Conservation (phyloP, 2,329 filamentous ascomycete species). For the Ilyonectria destructans region DNA sequence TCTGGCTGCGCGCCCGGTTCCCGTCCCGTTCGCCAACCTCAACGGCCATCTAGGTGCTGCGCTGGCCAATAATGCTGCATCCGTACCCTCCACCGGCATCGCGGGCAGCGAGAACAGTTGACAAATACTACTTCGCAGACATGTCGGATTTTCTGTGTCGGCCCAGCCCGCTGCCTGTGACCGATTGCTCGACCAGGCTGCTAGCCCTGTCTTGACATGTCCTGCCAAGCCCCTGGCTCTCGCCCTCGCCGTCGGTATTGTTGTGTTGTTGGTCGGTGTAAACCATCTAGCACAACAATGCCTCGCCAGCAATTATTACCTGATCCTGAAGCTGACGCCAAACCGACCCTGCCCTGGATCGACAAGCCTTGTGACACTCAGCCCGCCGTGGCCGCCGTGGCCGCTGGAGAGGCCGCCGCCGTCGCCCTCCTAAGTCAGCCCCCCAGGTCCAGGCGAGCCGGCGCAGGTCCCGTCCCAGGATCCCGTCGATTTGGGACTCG, state of each 20-base stretch:
- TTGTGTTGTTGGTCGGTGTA: background rate
- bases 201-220: background rate
- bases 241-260: background rate
- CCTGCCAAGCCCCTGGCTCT: background rate
- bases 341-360: conserved; percentile 3
- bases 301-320: conserved; percentile 5
- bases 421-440: conserved; percentile 18
- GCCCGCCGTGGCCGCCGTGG: conserved; percentile 33
- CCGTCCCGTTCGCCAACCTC: conserved; percentile 23
- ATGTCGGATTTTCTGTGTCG: background rate
- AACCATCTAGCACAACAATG: conserved; percentile 1
- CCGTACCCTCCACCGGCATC: conserved; percentile 29
- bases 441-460: conserved; percentile 1
- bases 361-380: conserved; percentile 27
- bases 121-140: conserved; percentile 19
- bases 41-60: conserved; percentile 1
- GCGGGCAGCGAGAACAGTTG: conserved; percentile 19
- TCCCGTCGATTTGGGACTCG: conserved; percentile 20
- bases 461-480: conserved; percentile 16
- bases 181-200: conserved; percentile 3
- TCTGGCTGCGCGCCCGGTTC: conserved; percentile 16
- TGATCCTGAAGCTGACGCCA: conserved; percentile 29
- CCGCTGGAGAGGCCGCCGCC: conserved; percentile 32
- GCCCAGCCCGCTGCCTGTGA: conserved; percentile 5
- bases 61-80: conserved; percentile 24